A percentile compares a stretch with the other conserved stretches of the same genome.
These are phyloP conservation scores for Exophiala mesophila DNA, from an alignment of 2,329 filamentous ascomycete species.

Conservation along the genomic window DNA sequence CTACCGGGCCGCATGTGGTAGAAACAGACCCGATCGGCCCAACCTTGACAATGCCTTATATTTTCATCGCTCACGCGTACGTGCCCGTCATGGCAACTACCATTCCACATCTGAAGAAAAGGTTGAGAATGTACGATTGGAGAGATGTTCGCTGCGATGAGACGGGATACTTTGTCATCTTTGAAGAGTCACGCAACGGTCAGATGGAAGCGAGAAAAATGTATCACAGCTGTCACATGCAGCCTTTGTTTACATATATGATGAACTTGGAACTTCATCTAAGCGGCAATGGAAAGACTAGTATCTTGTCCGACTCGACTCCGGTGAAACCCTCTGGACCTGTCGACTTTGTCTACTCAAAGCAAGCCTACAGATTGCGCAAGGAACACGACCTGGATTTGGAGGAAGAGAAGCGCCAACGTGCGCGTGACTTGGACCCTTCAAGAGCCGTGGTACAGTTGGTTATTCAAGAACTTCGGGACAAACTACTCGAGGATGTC, in stretches of 20 bases:
- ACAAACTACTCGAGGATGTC: conserved; percentile 84
- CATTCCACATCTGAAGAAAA: conserved; percentile 82
- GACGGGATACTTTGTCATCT: conserved; percentile 87
- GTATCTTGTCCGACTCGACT: conserved; percentile 38
- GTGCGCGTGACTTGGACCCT: conserved; percentile 87
- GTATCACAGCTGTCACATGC: conserved; percentile 70
- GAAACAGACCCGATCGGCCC: conserved; percentile 63
- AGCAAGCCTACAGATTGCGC: conserved; percentile 45
- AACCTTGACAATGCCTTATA: conserved; percentile 74
- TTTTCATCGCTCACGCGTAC: conserved; percentile 80
- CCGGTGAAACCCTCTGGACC: conserved; percentile 16
- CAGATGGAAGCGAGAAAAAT: conserved; percentile 78
- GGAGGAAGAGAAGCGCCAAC: conserved; percentile 83
- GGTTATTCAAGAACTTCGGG: conserved; percentile 72
- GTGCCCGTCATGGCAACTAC: conserved; percentile 85
- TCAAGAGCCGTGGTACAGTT: conserved; percentile 75
- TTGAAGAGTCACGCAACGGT: conserved; percentile 70
- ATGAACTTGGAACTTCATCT: conserved; percentile 85
- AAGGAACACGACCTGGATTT: conserved; percentile 75
- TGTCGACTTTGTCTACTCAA: conserved; percentile 22
- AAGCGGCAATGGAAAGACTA: conserved; percentile 61
- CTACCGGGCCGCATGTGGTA: conserved; percentile 47
- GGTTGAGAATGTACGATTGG: conserved; percentile 76
- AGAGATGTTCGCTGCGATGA: conserved; percentile 78
- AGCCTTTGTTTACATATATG: conserved; percentile 82